A percentile compares a stretch with the other conserved stretches of the same genome.
These are phyloP conservation scores for Fusarium chlamydosporum DNA, from an alignment of 2,329 filamentous ascomycete genomes.

Conservation along the genomic window DNA sequence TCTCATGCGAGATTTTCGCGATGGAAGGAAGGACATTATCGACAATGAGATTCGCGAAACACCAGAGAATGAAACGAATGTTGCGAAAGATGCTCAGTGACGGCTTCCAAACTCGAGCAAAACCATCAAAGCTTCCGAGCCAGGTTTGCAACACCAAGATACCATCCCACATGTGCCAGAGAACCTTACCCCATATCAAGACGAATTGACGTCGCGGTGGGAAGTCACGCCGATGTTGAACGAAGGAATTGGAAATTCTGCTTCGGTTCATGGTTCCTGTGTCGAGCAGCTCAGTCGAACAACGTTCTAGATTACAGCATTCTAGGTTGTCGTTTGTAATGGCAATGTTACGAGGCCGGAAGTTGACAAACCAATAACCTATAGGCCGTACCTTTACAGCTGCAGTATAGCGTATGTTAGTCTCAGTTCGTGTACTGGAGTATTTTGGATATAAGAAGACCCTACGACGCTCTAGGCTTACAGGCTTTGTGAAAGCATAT, in stretches of 20 bases:
- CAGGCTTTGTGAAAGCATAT: neutral
- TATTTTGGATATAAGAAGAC: neutral
- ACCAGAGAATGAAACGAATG: constrained; percentile 29
- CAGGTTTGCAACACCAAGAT: neutral
- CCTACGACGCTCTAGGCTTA: neutral
- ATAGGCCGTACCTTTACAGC: neutral
- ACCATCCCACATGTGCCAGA: neutral
- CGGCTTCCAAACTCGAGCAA: neutral
- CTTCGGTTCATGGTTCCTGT: constrained; percentile 39
- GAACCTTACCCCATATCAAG: constrained; percentile 27
- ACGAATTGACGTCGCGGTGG: constrained; percentile 40
- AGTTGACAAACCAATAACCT: neutral
- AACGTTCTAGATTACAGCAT: constrained; percentile 34
- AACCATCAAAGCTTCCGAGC: neutral
- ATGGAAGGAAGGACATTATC: constrained; percentile 61
- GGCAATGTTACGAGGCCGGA: neutral
- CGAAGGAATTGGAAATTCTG: constrained; percentile 2
- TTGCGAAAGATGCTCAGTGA: constrained; percentile 38
- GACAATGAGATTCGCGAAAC: constrained; percentile 59
- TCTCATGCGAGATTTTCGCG: constrained; percentile 62
- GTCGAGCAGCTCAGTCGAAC: constrained; percentile 46
- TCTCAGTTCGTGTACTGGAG: neutral
- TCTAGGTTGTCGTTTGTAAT: neutral
- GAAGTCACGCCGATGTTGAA: constrained; percentile 11
- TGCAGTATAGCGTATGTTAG: neutral